phyloP scores from a whole-genome alignment of 2,329 filamentous ascomycete genomes.

The Bipolaris zeicola region DNA sequence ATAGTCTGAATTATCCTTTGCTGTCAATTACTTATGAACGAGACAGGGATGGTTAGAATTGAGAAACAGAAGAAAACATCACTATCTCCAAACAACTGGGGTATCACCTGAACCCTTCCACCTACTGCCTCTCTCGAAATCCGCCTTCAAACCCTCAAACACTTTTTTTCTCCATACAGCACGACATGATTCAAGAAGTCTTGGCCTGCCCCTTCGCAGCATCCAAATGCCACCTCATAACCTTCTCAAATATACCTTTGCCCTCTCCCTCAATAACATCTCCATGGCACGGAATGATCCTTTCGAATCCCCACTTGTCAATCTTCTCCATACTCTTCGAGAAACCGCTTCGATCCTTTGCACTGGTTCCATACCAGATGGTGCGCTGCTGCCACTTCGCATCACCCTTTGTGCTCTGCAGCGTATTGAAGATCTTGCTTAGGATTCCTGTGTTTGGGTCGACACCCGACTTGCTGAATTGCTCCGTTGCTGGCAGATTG shows the following conservation, averaged over 20 bases:
- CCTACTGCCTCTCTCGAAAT: neutral
- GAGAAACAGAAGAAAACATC: neutral
- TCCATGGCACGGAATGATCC: slow-evolving; percentile 89
- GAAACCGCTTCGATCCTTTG: slow-evolving; percentile 69
- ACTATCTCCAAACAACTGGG: neutral
- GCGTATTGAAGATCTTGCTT: slow-evolving; percentile 60
- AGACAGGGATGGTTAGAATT: neutral
- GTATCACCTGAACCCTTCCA: slow-evolving; percentile 1
- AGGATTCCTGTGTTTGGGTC: slow-evolving; percentile 62
- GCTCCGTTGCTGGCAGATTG: slow-evolving; percentile 86
- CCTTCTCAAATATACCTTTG: slow-evolving; percentile 76
- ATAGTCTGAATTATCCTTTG: neutral
- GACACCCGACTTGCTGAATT: slow-evolving; percentile 66
- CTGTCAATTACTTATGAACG: neutral
- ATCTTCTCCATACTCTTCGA: slow-evolving; percentile 72
- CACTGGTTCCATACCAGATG: slow-evolving; percentile 74
- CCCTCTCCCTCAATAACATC: slow-evolving; percentile 79
- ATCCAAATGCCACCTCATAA: slow-evolving; percentile 83
- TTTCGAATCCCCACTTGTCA: slow-evolving; percentile 80
- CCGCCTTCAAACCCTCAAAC: neutral
- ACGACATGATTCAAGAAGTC: neutral
- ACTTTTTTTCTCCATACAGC: neutral
- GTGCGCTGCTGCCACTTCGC: slow-evolving; percentile 73
- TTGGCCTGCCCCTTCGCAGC: slow-evolving; percentile 6
- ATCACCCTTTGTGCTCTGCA: slow-evolving; percentile 69